These are phyloP conservation scores for Apodospora peruviana DNA, from an alignment of 495 filamentous ascomycete genomes.

Conservation along the genomic window DNA sequence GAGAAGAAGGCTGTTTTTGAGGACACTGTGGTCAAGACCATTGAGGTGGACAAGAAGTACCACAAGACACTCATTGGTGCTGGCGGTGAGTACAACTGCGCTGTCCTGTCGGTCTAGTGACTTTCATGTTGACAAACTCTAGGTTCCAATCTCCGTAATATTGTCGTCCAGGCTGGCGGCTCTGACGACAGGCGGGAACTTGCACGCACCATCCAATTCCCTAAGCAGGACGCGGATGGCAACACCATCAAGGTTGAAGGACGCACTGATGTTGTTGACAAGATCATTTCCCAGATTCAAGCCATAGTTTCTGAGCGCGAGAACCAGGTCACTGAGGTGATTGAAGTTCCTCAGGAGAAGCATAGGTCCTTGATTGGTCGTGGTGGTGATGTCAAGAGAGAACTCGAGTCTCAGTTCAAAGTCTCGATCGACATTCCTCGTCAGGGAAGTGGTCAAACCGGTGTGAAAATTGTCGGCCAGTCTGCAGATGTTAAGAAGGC, in stretches of 20 bases:
- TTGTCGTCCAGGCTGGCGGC: conserved; percentile 82
- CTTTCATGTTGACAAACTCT: conserved; percentile 28
- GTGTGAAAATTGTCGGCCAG: conserved; percentile 77
- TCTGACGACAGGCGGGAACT: conserved; percentile 75
- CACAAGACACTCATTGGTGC: conserved; percentile 86
- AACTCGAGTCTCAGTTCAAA: conserved; percentile 83
- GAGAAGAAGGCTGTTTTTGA: conserved; percentile 82
- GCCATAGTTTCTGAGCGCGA: conserved; percentile 72
- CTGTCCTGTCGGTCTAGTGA: background rate
- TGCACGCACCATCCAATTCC: conserved; percentile 86
- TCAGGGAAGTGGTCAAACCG: conserved; percentile 60
- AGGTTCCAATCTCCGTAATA: conserved; percentile 83
- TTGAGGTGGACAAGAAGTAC: conserved; percentile 83
- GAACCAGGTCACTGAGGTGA: conserved; percentile 64
- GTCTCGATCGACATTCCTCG: conserved; percentile 87
- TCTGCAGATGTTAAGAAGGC: conserved; percentile 74
- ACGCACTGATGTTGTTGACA: conserved; percentile 73
- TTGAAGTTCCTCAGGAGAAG: conserved; percentile 81
- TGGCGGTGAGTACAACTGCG: conserved; percentile 60
- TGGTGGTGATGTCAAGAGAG: conserved; percentile 76
- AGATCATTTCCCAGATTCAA: conserved; percentile 77
- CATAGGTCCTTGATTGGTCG: conserved; percentile 88
- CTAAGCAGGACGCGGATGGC: conserved; percentile 70
- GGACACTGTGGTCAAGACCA: conserved; percentile 71
- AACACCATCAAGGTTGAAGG: conserved; percentile 84